A percentile compares a stretch with the other conserved stretches of the same genome.
phyloP scores from a whole-genome alignment of 2,329 filamentous ascomycete genomes.

The Passalora sequoiae region DNA sequence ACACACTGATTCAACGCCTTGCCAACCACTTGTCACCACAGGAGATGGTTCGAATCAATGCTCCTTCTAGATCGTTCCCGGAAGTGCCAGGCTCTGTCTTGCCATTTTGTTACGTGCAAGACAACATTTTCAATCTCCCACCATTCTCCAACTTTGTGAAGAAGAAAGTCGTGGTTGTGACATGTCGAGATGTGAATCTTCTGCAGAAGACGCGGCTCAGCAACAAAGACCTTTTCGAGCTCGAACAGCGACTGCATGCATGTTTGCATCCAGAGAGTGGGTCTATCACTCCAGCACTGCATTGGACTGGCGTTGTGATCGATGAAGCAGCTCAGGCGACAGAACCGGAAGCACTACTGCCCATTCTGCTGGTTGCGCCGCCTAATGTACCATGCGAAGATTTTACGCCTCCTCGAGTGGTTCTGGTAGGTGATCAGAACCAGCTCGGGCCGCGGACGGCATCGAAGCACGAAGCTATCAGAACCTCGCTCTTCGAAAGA shows the following conservation, averaged over 20 bases:
- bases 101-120: constrained; percentile 24
- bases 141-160: constrained; percentile 21
- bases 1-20: constrained; percentile 23
- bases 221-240: constrained; percentile 22
- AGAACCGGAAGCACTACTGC: constrained; percentile 24
- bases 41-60: constrained; percentile 22
- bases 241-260: constrained; percentile 16
- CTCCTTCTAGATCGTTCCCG: constrained; percentile 23
- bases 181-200: constrained; percentile 23
- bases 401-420: constrained; percentile 7
- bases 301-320: constrained; percentile 25
- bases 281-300: constrained; percentile 9
- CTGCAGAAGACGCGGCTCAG: constrained; percentile 21
- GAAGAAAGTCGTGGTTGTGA: constrained; percentile 22
- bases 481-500: constrained; percentile 25
- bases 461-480: constrained; percentile 16
- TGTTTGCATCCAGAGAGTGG: constrained; percentile 16
- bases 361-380: constrained; percentile 21
- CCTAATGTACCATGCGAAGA: constrained; percentile 7
- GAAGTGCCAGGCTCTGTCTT: constrained; percentile 25
- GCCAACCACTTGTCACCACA: constrained; percentile 16
- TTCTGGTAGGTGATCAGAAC: constrained; percentile 27
- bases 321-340: constrained; percentile 28
- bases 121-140: constrained; percentile 23
- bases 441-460: constrained; percentile 28